Evolutionary conservation across 805 yeast species (phyloP), one percentile per base, ranked within the genome.

Genomic region (Pichia paraexigua): DNA sequence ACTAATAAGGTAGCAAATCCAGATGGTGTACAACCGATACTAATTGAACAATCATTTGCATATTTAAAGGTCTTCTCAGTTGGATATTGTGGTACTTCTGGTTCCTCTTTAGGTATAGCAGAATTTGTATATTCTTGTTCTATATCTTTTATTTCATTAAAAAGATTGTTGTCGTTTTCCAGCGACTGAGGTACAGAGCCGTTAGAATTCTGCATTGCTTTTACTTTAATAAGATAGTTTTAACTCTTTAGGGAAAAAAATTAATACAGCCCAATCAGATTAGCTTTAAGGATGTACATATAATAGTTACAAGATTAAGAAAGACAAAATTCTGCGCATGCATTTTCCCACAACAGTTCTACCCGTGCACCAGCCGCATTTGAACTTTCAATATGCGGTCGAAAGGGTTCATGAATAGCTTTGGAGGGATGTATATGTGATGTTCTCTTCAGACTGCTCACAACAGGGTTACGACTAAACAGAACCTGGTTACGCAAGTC

Each of bases 401-500:
- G 24, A 18, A 25, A 20, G 41, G 9, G 13, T 3, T 20, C 41
- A 40, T 40, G 24, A 20, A 15, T 40, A 15, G 20, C 20, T 5
- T 20, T 18, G 7, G 41, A 17, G n/a, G 20, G 15, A 13, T 20
- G 22, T 40, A 11, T 40, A 2, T 40, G 18, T 40, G 25, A 3
- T 12, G 35, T 41, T 17, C 50, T 13, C 17, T 41, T 30, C 15
- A 47, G 22, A 17, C 50, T 41, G n/a, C n/a, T 7, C 21, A 47
- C 10, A 3, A 47, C 2, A 1, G 50, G 70, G 39, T 52, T 56
- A 43, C 57, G 57, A 50, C 60, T 60, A 50, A 55, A 64, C 28
- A 63, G 43, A 4, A 60, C 62, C 48, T 65, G 22, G 24, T 58
- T 64, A n/a, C 68, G 53, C 28, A 66, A 50, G 41, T 65, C 64